phyloP scores from a whole-genome alignment of 345 rosid genomes.

The Bruguiera sexangula region DNA sequence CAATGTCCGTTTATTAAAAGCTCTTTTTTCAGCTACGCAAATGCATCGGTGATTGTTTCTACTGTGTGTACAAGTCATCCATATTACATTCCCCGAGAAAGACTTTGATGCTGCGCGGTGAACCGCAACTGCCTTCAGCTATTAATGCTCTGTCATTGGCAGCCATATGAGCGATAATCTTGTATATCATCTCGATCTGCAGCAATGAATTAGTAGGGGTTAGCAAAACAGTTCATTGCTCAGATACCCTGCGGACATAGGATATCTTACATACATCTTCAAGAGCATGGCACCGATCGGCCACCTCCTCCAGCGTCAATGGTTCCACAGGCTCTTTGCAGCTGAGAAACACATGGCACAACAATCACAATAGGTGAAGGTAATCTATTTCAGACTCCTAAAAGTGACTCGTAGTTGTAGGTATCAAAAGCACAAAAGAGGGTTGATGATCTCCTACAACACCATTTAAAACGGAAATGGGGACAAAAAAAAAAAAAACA shows the following conservation, averaged over 20 bases:
- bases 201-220: constrained; percentile 13
- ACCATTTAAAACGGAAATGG: too few relatives aligned
- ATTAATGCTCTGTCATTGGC: constrained; percentile 88
- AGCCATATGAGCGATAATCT: constrained; percentile 91
- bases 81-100: constrained; percentile 80
- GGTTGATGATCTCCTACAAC: too few relatives aligned
- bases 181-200: constrained; percentile 99
- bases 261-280: constrained; percentile 50
- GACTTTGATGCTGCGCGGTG: constrained; percentile 87
- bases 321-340: constrained; percentile 94
- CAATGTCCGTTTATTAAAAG: constrained; percentile 15
- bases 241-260: constrained; percentile 3
- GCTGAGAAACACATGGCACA: constrained; percentile 33
- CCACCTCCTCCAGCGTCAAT: constrained; percentile 76
- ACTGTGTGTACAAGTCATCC: constrained; percentile 48
- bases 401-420: too few relatives aligned
- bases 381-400: too few relatives aligned
- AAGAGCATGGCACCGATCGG: constrained; percentile 85
- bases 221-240: constrained; percentile 12
- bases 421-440: too few relatives aligned
- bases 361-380: neutral
- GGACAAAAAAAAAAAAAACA: too few relatives aligned
- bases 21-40: constrained; percentile 16
- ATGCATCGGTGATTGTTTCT: constrained; percentile 1
- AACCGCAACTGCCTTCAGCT: constrained; percentile 93